A percentile compares a stretch with the other conserved stretches of the same genome.
These are phyloP conservation scores for Fagopyrum esculentum DNA, from an alignment of 148 eudicot species.

Conservation along the genomic window DNA sequence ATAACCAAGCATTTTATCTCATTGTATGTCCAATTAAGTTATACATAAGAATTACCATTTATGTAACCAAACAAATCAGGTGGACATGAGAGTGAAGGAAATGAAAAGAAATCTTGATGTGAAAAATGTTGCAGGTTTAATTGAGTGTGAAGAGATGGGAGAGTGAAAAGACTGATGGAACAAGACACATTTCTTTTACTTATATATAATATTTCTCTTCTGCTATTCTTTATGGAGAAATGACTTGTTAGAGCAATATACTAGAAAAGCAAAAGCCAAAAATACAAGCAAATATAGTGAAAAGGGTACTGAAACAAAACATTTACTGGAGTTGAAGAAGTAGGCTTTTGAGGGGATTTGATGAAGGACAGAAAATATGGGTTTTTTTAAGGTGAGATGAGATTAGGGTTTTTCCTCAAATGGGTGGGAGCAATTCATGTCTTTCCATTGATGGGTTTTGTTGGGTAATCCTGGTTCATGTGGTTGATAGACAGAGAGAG, in stretches of 20 bases:
- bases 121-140: background rate
- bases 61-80: slow-evolving; percentile 4
- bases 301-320: background rate
- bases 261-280: slow-evolving; percentile 4
- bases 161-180: slow-evolving; percentile 12
- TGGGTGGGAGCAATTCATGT: background rate
- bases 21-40: background rate
- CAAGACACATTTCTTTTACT: background rate
- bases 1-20: background rate
- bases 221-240: background rate
- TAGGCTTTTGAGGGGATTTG: background rate
- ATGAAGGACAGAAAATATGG: background rate
- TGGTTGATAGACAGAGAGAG: background rate
- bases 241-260: slow-evolving; percentile 6
- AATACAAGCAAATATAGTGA: background rate
- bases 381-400: background rate
- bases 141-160: slow-evolving; percentile 10
- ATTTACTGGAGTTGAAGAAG: background rate
- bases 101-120: background rate
- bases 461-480: background rate
- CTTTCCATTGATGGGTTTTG: slow-evolving; percentile 1
- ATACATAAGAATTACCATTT: background rate
- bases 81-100: background rate
- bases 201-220: background rate
- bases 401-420: slow-evolving; percentile 3